These are phyloP conservation scores for Aspergillus sp. DNA, from an alignment of 2,329 filamentous ascomycete genomes.

Conservation along the genomic window DNA sequence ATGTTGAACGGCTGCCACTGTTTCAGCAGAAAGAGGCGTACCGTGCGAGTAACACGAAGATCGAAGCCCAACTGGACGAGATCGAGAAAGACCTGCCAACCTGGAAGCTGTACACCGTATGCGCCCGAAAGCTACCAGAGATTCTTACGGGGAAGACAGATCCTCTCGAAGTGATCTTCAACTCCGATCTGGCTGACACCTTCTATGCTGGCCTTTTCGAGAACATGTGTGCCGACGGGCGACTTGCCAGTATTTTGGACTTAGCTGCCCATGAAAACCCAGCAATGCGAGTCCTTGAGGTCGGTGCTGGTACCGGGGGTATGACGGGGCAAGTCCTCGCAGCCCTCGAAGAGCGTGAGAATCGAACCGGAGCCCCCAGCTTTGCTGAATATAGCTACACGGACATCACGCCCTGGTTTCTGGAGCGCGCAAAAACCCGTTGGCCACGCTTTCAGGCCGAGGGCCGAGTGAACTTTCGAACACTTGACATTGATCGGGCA, in stretches of 20 bases:
- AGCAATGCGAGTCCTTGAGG: slow-evolving; percentile 6
- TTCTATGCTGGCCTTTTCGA: slow-evolving; percentile 20
- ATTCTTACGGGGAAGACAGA: slow-evolving; percentile 27
- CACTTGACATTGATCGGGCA: slow-evolving; percentile 4
- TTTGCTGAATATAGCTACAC: slow-evolving; percentile 9
- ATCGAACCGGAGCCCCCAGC: not conserved
- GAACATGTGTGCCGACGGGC: slow-evolving; percentile 3
- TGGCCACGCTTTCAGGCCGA: slow-evolving; percentile 4
- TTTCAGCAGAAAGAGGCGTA: slow-evolving; percentile 5
- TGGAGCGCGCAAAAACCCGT: slow-evolving; percentile 4
- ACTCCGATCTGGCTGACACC: slow-evolving; percentile 22
- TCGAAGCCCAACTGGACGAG: slow-evolving; percentile 17
- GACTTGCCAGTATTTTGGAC: slow-evolving; percentile 5
- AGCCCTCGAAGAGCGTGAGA: slow-evolving; percentile 5
- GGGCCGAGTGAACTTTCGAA: slow-evolving; percentile 5
- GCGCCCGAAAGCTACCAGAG: slow-evolving; percentile 20
- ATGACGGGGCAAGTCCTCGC: slow-evolving; percentile 6
- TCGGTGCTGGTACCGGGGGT: slow-evolving; percentile 6
- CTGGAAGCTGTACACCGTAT: slow-evolving; percentile 23
- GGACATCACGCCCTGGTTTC: slow-evolving; percentile 9
- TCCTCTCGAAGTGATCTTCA: slow-evolving; percentile 31
- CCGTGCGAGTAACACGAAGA: slow-evolving; percentile 14
- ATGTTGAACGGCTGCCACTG: slow-evolving; percentile 11
- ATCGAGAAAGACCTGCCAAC: slow-evolving; percentile 19
- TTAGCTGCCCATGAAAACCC: slow-evolving; percentile 5